Percentiles rank a stretch among this genome's conserved stretches.
These are phyloP conservation scores for Inga laurina DNA, from an alignment of 306 rosid genomes.

Conservation along the genomic window DNA sequence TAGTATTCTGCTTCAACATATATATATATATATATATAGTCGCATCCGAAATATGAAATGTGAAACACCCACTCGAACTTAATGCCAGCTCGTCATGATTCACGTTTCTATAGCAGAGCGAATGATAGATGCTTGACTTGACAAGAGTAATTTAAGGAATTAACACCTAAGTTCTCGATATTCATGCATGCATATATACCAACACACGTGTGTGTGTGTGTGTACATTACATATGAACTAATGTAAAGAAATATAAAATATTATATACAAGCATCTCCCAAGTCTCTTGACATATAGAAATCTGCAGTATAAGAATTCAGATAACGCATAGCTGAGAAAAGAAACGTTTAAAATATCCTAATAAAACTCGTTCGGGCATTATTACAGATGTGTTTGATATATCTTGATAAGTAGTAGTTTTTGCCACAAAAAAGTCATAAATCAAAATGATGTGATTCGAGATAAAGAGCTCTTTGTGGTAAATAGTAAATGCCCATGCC, in stretches of 20 bases:
- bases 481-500: neutral
- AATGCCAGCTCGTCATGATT: neutral
- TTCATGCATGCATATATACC: conserved; percentile 5
- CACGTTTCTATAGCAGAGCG: neutral
- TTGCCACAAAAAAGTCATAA: neutral
- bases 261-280: neutral
- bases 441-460: neutral
- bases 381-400: neutral
- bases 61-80: neutral
- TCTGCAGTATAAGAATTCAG: neutral
- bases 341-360: neutral
- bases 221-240: neutral
- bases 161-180: neutral
- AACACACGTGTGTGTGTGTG: neutral
- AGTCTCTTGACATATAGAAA: neutral
- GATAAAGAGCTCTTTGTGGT: neutral
- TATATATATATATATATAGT: too few species aligned
- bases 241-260: neutral
- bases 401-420: neutral
- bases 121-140: neutral
- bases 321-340: neutral
- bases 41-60: neutral
- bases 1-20: neutral
- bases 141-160: neutral
- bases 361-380: neutral